Base-by-base conservation (phyloP, 1,284 basidiomycete genomes). In the Entoloma clypeatum region DNA sequence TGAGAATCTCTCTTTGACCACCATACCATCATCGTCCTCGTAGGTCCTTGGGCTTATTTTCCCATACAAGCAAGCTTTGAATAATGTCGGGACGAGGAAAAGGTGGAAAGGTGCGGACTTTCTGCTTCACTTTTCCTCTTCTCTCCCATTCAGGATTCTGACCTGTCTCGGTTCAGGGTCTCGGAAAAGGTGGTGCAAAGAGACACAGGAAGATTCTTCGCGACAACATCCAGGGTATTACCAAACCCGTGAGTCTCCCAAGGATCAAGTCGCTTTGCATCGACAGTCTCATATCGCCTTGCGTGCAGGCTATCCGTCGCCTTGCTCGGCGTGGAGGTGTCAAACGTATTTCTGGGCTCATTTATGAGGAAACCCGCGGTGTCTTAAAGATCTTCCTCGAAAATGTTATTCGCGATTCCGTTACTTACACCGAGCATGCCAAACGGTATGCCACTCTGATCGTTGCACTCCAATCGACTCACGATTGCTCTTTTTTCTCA, bases 241-340 rank as follows among this genome's bases (percentile, higher is more conserved):
- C 87, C 57, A 92, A 92, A 74, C 88, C 87, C 54, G 49, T 50
- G 25, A 34, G 43, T 25, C 3, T 5, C n/a, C 13, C 7, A 24
- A 16, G 14, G 21, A 18, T 7, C 14, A 25, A 18, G 5, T 32
- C 23, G 8, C 10, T 7, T 18, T 9, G 3, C 7, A 5, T 8
- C 30, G 4, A 45, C 11, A 9, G 31, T 4, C 3, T 2, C 9
- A 13, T 36, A 18, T 22, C 29, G 14, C n/a, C n/a, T n/a, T n/a
- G n/a, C 24, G 13, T 22, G 19, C 22, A 47, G 48, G 90, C 90
- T 55, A 92, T 94, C 64, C 87, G 92, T 59, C 88, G 91, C 74
- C 86, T 96, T 50, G 92, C 92, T 29, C 89, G 92, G 65, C 86
- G 92, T 77, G 92, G 92, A 63, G 90, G 90, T 83, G 90, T 92